A percentile compares a stretch with the other conserved stretches of the same genome.
Evolutionary conservation across 2,329 filamentous ascomycete genomes (phyloP).

Genomic region (Paracoccidioides lutzii): DNA sequence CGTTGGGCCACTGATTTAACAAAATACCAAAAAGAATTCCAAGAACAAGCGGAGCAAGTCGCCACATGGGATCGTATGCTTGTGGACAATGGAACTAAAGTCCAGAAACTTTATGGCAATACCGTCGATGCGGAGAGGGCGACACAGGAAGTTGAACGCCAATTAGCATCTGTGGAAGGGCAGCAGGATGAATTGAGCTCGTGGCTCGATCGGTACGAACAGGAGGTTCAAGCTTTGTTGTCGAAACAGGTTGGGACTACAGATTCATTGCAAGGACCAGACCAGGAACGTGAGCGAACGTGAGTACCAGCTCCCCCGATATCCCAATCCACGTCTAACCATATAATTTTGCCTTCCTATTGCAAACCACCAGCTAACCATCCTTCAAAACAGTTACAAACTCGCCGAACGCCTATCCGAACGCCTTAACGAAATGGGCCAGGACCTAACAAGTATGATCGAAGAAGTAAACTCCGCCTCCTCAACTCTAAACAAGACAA

Average conservation of each 20-base stretch:
- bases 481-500: constrained; percentile 76
- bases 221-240: constrained; percentile 81
- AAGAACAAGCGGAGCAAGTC: constrained; percentile 74
- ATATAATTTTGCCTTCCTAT: neutral
- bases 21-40: constrained; percentile 95
- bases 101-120: constrained; percentile 80
- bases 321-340: neutral
- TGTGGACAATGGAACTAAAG: constrained; percentile 89
- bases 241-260: constrained; percentile 61
- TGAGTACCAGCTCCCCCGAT: constrained; percentile 33
- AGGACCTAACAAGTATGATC: constrained; percentile 89
- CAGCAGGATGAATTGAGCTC: constrained; percentile 82
- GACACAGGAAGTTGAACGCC: constrained; percentile 84
- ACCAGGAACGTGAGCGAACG: constrained; percentile 89
- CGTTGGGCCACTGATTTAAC: constrained; percentile 90
- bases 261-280: constrained; percentile 70
- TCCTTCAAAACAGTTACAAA: constrained; percentile 49
- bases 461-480: constrained; percentile 94
- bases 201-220: constrained; percentile 84
- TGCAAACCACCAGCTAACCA: neutral
- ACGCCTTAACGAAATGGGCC: constrained; percentile 83
- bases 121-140: constrained; percentile 91
- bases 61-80: constrained; percentile 84
- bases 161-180: constrained; percentile 76
- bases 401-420: constrained; percentile 86